Evolutionary conservation across 257 asterid genomes (phyloP), one percentile per base, ranked within the genome.

Genomic region (Linaria vulgaris): DNA sequence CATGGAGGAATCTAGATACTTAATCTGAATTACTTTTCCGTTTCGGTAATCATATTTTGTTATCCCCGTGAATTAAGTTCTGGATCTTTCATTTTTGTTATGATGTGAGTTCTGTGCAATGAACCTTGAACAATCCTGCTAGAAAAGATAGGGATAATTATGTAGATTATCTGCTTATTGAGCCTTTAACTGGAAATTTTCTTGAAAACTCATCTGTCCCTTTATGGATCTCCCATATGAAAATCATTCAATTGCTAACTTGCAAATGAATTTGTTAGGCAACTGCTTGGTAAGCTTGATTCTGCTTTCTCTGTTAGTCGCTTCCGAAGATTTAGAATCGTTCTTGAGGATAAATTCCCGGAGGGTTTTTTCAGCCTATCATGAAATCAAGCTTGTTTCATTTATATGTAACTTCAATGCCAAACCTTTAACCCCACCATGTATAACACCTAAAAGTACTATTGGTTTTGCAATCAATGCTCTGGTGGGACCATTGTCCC

Each of bases 1-100:
- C 45, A 21, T 57, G 37, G 27, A 53, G 56, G 61, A 50, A 61
- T 46, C 53, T 62, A 12, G 63, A 48, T 48, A 27, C 46, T 12
- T 59, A 6, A 55, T 17, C 8, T 51, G 56, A n/a, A 59, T 30
- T 57, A 3, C 17, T 21, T 14, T 19, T 62, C 31, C 11, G 12
- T 7, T 56, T 62, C 23, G 17, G 37, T 21, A 19, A n/a, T 41
- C 44, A 31, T 52, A 27, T 24, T 19, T n/a, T 55, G 22, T 22
- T 21, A 25, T 60, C 5, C 44, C 25, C 17, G 1, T 31, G 16
- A 14, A 34, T 43, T 58, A 49, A 37, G 37, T n/a, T 21, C 51
- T 23, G 16, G 38, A 19, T 68, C 34, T 59, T 39, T 31, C 31
- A 45, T 21, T 49, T 34, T 34, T 7, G 44, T 48, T 2, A 44